A percentile compares a stretch with the other conserved stretches of the same genome.
These are phyloP conservation scores for Geotrichum carabidarum DNA, from an alignment of 1,139 yeast species.

Conservation along the genomic window DNA sequence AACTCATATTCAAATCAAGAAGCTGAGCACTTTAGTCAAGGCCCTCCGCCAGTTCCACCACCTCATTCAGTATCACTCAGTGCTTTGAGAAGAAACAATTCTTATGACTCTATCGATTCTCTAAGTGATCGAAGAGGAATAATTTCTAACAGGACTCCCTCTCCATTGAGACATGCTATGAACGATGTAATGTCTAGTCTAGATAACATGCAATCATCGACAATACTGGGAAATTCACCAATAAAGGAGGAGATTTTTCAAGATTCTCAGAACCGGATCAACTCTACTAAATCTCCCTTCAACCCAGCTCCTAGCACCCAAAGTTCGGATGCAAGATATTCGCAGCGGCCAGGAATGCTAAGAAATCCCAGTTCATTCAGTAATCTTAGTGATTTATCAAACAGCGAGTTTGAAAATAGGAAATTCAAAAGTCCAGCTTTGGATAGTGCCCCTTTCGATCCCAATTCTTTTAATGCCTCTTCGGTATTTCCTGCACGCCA, in stretches of 20 bases:
- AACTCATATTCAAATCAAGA: too few species aligned
- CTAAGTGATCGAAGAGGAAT: conserved; percentile 17
- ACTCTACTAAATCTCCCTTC: too few species aligned
- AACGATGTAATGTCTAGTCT: conserved; percentile 35
- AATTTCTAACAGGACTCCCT: conserved; percentile 45
- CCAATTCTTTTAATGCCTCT: conserved; percentile 27
- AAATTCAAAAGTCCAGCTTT: conserved; percentile 4
- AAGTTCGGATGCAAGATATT: background rate
- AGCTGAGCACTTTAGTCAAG: background rate
- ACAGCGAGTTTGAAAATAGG: background rate
- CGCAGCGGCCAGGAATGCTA: background rate
- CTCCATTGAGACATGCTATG: conserved; percentile 43
- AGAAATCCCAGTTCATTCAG: background rate
- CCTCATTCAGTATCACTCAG: conserved; percentile 27
- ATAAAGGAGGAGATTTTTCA: background rate
- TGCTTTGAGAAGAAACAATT: background rate
- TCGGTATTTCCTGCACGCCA: conserved; percentile 9
- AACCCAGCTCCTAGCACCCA: background rate
- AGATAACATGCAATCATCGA: conserved; percentile 26
- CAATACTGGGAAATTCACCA: conserved; percentile 1
- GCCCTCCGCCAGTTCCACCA: conserved; percentile 32
- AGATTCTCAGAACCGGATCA: too few species aligned
- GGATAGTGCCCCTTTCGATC: conserved; percentile 31
- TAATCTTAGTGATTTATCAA: background rate
- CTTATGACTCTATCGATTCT: conserved; percentile 53